Evolutionary conservation across 176 grass and related monocot species (phyloP).

Genomic region (Eragrostis curvula): DNA sequence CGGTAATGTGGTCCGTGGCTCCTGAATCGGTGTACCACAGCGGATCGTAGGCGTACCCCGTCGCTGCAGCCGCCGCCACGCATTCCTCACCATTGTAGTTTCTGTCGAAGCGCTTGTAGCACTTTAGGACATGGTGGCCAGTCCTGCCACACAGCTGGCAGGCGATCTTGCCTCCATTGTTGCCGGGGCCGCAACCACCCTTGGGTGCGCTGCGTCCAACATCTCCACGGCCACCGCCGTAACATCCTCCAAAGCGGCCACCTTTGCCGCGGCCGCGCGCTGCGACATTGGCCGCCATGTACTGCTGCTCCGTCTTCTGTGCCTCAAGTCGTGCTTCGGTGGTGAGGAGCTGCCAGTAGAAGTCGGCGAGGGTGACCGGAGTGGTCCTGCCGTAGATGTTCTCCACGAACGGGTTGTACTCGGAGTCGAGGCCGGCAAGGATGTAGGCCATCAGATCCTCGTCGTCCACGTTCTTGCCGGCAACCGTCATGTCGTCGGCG

Average conservation of each 20-base stretch:
- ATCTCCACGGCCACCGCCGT: neutral
- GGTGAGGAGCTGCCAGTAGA: neutral
- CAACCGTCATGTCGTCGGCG: neutral
- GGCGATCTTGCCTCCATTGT: neutral
- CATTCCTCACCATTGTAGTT: too few relatives aligned
- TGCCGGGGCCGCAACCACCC: too few relatives aligned
- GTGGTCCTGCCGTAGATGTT: neutral
- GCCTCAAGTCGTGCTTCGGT: neutral
- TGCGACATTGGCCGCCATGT: neutral
- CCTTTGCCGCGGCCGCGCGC: too few relatives aligned
- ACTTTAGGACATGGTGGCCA: neutral
- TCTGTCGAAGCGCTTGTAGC: neutral
- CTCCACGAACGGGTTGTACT: too few relatives aligned
- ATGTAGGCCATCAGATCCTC: neutral
- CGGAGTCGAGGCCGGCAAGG: too few relatives aligned
- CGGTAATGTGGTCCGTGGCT: neutral
- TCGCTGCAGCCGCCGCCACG: neutral
- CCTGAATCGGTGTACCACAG: neutral
- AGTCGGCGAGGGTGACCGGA: neutral
- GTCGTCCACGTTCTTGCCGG: neutral
- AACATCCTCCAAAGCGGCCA: too few relatives aligned
- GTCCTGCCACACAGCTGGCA: neutral
- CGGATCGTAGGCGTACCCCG: neutral
- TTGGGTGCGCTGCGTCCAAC: neutral
- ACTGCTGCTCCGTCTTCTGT: neutral